Base-by-base conservation (phyloP, 1,139 yeast species). In the Blastobotrys capitulatus region DNA sequence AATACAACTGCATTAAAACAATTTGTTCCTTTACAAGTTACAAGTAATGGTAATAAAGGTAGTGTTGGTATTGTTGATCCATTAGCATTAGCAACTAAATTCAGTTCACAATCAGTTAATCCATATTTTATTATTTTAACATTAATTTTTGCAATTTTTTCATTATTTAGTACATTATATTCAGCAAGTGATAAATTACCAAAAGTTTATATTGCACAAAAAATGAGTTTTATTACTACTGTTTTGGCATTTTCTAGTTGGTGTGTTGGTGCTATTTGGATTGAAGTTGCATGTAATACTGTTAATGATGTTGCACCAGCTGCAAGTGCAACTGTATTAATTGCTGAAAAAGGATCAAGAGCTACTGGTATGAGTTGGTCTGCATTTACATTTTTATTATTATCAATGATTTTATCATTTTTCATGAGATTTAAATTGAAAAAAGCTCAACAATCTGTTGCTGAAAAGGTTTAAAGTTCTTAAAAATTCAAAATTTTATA, bases 201-300 rank as follows among this genome's bases (percentile, higher is more conserved):
- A 1, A 57, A 79, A 13, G 84, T 84, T 0, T 66, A 72, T 10
- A 54, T 78, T 8, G 61, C 72, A 5, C 65, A 68, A 27, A 71
- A 67, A 45, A 54, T 70, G 2, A 61, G 71, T 9, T 56, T 77
- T 34, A 61, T 67, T 0, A 52, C 77, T 18, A 65, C 77, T 4
- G 65, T 74, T 0, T 50, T 69, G 0, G 62, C 75, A 45, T 68
- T 75, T 25, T 57, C 82, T 10, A 49, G 82, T 2, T 82, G 88
- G 86, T 86, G 86, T 0, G 65, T 82, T 42, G 88, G 88, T 0
- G 74, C 87, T 1, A 80, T 83, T 77, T 75, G 87, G 71, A 76
- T 77, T 46, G 82, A 81, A 55, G 82, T 82, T 44, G 86, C 86
- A 0, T 73, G 75, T 0, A 69, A 68, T 39, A 70, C 84, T 0